Conservation (phyloP, 371 early-diverging fungal genomes). For the Mortierella sp. region DNA sequence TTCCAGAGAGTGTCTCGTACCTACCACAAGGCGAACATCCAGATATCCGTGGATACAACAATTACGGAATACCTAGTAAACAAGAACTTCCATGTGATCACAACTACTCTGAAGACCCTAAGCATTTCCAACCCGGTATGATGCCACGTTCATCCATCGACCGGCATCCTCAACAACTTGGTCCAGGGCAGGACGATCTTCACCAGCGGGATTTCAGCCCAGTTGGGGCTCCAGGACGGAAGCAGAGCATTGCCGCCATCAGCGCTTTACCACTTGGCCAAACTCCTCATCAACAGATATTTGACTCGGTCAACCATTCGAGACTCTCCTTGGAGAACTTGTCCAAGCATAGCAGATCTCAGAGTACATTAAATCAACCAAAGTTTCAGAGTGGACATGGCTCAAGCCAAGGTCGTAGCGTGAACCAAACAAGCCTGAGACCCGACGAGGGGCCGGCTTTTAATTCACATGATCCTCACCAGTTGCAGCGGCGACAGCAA, state of each 20-base stretch:
- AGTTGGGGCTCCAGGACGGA: background rate
- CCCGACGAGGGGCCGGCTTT: slow-evolving; percentile 16
- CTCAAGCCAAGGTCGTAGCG: slow-evolving; percentile 20
- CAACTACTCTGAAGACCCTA: slow-evolving; percentile 14
- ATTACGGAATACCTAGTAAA: background rate
- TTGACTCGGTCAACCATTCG: background rate
- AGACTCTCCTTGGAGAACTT: slow-evolving; percentile 36
- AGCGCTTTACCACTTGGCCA: slow-evolving; percentile 6
- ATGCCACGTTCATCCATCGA: slow-evolving; percentile 32
- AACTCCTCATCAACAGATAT: background rate
- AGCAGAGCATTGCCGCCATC: background rate
- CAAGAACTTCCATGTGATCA: slow-evolving; percentile 14
- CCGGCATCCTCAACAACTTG: slow-evolving; percentile 19
- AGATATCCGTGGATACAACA: background rate
- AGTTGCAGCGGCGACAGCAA: slow-evolving; percentile 7
- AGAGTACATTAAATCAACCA: slow-evolving; percentile 18
- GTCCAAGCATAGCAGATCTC: slow-evolving; percentile 41
- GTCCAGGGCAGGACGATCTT: background rate
- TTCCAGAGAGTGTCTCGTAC: slow-evolving; percentile 19
- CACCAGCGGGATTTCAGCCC: background rate
- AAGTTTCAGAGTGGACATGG: background rate
- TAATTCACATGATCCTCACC: slow-evolving; percentile 16
- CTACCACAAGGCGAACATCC: slow-evolving; percentile 9
- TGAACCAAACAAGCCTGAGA: slow-evolving; percentile 25
- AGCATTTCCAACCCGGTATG: slow-evolving; percentile 23